Percentiles rank a stretch among this genome's conserved stretches.
phyloP scores from a whole-genome alignment of 1,284 basidiomycete genomes.

The Marasmius fiardii region DNA sequence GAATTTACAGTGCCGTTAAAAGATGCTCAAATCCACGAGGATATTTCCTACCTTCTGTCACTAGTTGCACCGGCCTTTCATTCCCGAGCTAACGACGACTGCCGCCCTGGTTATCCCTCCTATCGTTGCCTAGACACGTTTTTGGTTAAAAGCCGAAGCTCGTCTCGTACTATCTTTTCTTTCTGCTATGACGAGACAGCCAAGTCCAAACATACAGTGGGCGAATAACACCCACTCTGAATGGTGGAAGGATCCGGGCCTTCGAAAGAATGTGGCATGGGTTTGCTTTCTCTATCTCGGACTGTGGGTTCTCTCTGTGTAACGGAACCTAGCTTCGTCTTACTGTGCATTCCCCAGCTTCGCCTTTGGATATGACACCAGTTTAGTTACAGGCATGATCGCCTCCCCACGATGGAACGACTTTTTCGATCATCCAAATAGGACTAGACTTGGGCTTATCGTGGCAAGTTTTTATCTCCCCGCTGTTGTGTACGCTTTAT shows the following conservation, averaged over 20 bases:
- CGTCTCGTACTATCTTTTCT: background rate
- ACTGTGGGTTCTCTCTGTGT: background rate
- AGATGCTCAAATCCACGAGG: too few species aligned
- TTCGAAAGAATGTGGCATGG: background rate
- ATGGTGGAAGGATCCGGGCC: conserved; percentile 2
- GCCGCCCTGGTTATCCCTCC: too few species aligned
- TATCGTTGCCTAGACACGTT: background rate
- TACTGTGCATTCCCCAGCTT: background rate
- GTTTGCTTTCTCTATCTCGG: background rate
- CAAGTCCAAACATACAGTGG: background rate
- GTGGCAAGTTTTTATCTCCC: background rate
- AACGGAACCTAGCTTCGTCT: background rate
- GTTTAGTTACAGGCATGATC: background rate
- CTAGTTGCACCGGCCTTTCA: too few species aligned
- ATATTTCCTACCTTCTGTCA: too few species aligned
- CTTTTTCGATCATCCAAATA: background rate
- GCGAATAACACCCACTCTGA: background rate
- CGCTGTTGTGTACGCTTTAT: background rate
- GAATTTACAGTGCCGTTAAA: too few species aligned
- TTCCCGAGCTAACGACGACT: too few species aligned
- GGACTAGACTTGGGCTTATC: background rate
- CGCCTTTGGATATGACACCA: background rate
- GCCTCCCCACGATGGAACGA: background rate
- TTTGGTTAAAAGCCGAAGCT: background rate
- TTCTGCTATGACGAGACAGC: background rate